Evolutionary conservation across 208 protist genomes (phyloP).

Genomic region (Borovskyia barvae): DNA sequence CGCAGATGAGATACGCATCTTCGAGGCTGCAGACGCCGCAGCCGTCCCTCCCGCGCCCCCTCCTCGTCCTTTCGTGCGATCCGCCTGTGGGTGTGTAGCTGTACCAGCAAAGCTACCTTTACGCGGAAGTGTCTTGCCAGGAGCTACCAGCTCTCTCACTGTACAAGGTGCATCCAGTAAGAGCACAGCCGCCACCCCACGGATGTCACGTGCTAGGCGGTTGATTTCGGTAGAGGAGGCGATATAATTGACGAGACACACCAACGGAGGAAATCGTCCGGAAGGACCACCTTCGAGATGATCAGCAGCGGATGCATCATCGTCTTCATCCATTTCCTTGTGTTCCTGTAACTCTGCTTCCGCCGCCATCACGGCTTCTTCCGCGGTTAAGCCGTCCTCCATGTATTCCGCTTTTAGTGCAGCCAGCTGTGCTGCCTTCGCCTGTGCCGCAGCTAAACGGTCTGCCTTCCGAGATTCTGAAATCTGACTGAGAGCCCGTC

Average conservation of each 20-base stretch:
- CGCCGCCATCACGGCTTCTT: constrained; percentile 44
- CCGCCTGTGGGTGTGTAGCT: background rate
- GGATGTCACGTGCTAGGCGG: constrained; percentile 6
- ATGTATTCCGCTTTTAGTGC: constrained; percentile 49
- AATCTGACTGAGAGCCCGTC: constrained; percentile 51
- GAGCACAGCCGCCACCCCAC: constrained; percentile 9
- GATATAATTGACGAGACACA: constrained; percentile 14
- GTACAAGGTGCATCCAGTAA: constrained; percentile 20
- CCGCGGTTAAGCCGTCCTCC: constrained; percentile 68
- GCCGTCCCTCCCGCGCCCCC: background rate
- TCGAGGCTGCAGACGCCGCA: background rate
- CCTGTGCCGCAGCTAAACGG: constrained; percentile 25
- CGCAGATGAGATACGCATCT: background rate
- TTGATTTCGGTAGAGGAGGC: constrained; percentile 2
- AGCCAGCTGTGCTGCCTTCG: constrained; percentile 24
- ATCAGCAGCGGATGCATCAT: constrained; percentile 15
- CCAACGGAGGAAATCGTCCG: constrained; percentile 32
- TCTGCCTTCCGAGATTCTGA: constrained; percentile 39
- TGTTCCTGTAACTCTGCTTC: constrained; percentile 34
- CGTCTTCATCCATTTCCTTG: constrained; percentile 29
- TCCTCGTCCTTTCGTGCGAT: constrained; percentile 7
- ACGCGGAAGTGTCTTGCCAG: background rate
- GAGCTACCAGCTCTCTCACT: constrained; percentile 16
- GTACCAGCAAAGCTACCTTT: background rate
- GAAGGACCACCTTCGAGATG: background rate